Evolutionary conservation across 2,329 filamentous ascomycete genomes (phyloP).

Genomic region (Arthrobotrys sinensis): DNA sequence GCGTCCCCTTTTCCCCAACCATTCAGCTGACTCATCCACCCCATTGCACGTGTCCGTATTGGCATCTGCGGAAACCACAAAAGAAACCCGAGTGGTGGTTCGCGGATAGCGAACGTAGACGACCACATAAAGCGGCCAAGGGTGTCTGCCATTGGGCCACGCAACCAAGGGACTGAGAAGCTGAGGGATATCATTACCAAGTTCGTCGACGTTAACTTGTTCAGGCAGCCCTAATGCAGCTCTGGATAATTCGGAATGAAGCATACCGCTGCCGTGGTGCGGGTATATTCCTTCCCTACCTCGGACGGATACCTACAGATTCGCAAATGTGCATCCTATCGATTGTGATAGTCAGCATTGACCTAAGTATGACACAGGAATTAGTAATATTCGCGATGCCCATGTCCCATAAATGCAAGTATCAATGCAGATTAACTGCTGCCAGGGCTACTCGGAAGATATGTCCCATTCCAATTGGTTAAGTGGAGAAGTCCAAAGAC

Average conservation of each 20-base stretch:
- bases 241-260: constrained; percentile 17
- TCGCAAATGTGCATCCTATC: constrained; percentile 4
- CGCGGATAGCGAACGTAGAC: constrained; percentile 60
- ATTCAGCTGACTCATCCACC: constrained; percentile 45
- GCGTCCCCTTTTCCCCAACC: constrained; percentile 34
- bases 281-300: neutral
- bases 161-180: constrained; percentile 17
- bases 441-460: neutral
- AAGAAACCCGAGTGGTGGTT: constrained; percentile 35
- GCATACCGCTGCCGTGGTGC: constrained; percentile 1
- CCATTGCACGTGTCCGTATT: constrained; percentile 41
- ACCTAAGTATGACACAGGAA: constrained; percentile 12
- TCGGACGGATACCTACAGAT: constrained; percentile 13
- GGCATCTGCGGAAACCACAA: constrained; percentile 49
- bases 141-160: constrained; percentile 45
- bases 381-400: constrained; percentile 11
- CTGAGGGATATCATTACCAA: constrained; percentile 45
- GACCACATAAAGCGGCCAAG: constrained; percentile 40
- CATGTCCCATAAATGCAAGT: neutral
- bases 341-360: constrained; percentile 10
- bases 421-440: neutral
- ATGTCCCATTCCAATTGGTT: constrained; percentile 3
- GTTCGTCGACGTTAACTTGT: constrained; percentile 35
- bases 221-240: constrained; percentile 34
- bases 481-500: constrained; percentile 12